These are phyloP conservation scores for Tilletia horrida DNA, from an alignment of 1,284 basidiomycete species.

Conservation along the genomic window DNA sequence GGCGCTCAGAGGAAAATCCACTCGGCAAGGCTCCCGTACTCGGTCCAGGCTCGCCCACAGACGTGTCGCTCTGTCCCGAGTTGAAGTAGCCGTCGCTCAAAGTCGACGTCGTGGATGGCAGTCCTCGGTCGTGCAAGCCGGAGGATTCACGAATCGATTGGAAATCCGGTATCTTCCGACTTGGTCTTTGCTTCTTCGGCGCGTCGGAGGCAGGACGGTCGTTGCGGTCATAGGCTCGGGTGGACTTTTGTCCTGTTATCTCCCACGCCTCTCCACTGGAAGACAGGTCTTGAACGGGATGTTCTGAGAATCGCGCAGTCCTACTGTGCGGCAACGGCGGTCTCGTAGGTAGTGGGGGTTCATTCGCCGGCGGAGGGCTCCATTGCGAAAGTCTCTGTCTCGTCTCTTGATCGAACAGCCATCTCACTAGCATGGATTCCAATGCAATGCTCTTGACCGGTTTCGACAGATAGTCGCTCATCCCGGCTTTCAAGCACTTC, in stretches of 20 bases:
- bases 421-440: conserved; percentile 42
- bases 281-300: not conserved
- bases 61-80: not conserved
- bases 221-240: not conserved
- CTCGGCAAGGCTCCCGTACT: not conserved
- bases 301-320: not conserved
- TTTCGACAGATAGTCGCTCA: conserved; percentile 51
- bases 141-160: not conserved
- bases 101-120: conserved; percentile 15
- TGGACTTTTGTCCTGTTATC: not conserved
- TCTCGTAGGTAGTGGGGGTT: not conserved
- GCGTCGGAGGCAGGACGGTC: not conserved
- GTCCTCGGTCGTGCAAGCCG: conserved; percentile 1
- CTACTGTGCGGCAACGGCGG: not conserved
- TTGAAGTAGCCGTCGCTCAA: conserved; percentile 26
- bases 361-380: conserved; percentile 23
- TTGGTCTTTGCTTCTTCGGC: not conserved
- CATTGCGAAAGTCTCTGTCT: conserved; percentile 40
- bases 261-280: conserved; percentile 3
- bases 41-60: not conserved
- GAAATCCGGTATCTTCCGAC: conserved; percentile 8
- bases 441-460: conserved; percentile 47
- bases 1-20: conserved; percentile 6
- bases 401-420: conserved; percentile 44
- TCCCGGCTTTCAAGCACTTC: conserved; percentile 44